phyloP scores from a whole-genome alignment of 2,329 filamentous ascomycete species.

The Chrysosporium queenslandicum region DNA sequence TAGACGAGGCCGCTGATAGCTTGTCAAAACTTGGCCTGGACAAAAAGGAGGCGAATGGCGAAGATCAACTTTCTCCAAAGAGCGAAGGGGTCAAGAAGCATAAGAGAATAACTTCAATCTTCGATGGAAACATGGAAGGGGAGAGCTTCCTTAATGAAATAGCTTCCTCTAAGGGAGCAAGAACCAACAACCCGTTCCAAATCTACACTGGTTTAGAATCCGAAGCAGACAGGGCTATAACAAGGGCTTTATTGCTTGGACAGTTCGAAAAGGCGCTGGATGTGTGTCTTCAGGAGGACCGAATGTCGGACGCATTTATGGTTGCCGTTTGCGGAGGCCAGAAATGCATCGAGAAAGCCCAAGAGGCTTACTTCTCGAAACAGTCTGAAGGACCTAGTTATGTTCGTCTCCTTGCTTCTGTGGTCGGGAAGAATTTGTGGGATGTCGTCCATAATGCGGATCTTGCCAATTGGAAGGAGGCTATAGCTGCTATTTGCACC shows the following conservation, averaged over 20 bases:
- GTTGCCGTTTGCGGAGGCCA: constrained; percentile 95
- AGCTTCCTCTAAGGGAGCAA: constrained; percentile 71
- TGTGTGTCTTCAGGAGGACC: constrained; percentile 75
- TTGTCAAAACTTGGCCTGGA: constrained; percentile 35
- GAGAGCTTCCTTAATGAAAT: constrained; percentile 83
- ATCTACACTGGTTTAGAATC: constrained; percentile 78
- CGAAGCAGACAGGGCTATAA: constrained; percentile 74
- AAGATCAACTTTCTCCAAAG: constrained; percentile 37
- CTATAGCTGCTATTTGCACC: constrained; percentile 91
- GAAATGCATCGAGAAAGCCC: constrained; percentile 86
- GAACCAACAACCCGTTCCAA: constrained; percentile 89
- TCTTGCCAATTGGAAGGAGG: constrained; percentile 87
- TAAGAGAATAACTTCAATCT: constrained; percentile 64
- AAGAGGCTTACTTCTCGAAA: constrained; percentile 77
- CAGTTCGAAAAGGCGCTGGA: constrained; percentile 85
- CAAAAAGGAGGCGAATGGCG: constrained; percentile 35
- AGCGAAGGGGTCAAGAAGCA: constrained; percentile 44
- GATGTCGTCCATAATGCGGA: constrained; percentile 96
- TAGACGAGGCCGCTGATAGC: constrained; percentile 42
- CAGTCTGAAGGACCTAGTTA: constrained; percentile 82
- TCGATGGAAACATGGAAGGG: constrained; percentile 59
- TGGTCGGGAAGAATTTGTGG: constrained; percentile 95
- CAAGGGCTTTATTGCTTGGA: constrained; percentile 76
- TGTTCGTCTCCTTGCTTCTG: constrained; percentile 75
- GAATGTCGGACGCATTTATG: constrained; percentile 93